phyloP scores from a whole-genome alignment of 2,329 filamentous ascomycete genomes.

The Dendryphion nanum region DNA sequence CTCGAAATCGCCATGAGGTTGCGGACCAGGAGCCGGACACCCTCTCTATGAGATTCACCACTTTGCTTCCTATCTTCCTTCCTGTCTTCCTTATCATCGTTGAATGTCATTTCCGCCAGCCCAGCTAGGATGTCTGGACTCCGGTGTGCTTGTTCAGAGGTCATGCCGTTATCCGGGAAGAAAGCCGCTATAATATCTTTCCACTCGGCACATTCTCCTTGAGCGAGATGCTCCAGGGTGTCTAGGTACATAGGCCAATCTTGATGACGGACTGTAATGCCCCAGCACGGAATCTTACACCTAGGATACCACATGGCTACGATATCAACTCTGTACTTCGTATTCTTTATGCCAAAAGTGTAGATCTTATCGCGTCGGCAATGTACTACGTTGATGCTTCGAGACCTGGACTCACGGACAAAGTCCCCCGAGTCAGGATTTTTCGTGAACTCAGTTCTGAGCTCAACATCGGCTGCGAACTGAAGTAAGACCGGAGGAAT shows the following conservation, averaged over 20 bases:
- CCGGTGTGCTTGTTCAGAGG: too few species aligned
- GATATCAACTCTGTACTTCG: conserved; percentile 26
- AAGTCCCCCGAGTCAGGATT: too few species aligned
- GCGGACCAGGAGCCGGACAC: too few species aligned
- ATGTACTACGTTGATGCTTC: too few species aligned
- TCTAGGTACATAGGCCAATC: conserved; percentile 29
- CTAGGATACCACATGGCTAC: conserved; percentile 28
- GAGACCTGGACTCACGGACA: too few species aligned
- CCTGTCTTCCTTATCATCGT: too few species aligned
- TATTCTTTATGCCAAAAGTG: conserved; percentile 27
- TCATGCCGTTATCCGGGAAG: conserved; percentile 29
- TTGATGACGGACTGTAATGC: conserved; percentile 26
- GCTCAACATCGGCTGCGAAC: conserved; percentile 21
- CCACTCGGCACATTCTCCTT: conserved; percentile 22
- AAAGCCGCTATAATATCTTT: conserved; percentile 19
- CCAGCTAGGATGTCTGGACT: too few species aligned
- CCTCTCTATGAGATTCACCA: too few species aligned
- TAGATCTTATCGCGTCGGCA: conserved; percentile 32
- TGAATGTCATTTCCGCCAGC: too few species aligned
- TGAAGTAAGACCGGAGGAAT: conserved; percentile 19
- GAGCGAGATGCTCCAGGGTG: conserved; percentile 22
- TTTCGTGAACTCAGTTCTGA: conserved; percentile 15
- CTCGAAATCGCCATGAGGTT: too few species aligned
- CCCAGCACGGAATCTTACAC: conserved; percentile 24
- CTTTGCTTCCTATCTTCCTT: too few species aligned